These are phyloP conservation scores for Hibiscus tridactylites DNA, from an alignment of 345 rosid species.

Conservation along the genomic window DNA sequence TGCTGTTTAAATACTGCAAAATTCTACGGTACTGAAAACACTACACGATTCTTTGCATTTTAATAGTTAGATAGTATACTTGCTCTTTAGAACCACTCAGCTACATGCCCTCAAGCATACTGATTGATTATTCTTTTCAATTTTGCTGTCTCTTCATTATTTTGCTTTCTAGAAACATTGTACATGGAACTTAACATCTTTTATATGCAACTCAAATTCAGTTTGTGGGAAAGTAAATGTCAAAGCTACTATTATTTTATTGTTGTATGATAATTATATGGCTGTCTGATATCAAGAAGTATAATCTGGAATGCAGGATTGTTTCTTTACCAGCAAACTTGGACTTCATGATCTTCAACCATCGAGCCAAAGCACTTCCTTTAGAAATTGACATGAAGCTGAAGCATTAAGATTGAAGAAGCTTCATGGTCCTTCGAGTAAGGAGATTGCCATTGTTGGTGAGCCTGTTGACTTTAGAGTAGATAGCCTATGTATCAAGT, in stretches of 20 bases:
- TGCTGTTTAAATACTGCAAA: background rate
- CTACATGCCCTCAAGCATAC: background rate
- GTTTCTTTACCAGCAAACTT: constrained; percentile 74
- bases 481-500: background rate
- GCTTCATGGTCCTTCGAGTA: background rate
- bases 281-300: constrained; percentile 1
- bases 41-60: background rate
- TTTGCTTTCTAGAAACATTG: background rate
- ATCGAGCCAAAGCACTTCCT: constrained; percentile 39
- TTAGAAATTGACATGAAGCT: constrained; percentile 37
- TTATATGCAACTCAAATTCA: background rate
- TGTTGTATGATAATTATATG: background rate
- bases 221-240: background rate
- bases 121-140: constrained; percentile 1
- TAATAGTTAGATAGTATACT: background rate
- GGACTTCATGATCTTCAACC: constrained; percentile 85
- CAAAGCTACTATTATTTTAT: background rate
- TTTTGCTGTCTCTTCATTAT: background rate
- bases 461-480: background rate
- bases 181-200: background rate
- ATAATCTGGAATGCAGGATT: constrained; percentile 44
- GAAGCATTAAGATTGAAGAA: constrained; percentile 25
- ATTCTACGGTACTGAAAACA: background rate
- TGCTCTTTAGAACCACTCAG: background rate
- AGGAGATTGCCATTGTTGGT: background rate